Percentiles rank a stretch among this genome's conserved stretches.
Conservation (phyloP, 2,329 filamentous ascomycete genomes). For the Fusarium sp. region DNA sequence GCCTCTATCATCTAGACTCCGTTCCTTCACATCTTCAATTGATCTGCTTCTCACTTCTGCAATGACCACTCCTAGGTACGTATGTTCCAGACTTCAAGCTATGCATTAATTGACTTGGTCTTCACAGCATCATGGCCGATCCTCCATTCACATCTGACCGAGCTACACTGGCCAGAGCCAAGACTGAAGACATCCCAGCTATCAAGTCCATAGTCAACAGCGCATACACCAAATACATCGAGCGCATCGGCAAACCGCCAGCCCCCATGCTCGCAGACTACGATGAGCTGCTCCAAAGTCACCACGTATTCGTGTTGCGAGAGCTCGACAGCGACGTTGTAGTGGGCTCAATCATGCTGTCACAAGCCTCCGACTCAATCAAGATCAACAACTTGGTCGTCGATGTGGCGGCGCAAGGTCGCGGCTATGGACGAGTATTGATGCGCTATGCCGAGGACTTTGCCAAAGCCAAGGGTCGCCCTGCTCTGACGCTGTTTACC, state of each 20-base stretch:
- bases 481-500: constrained; percentile 51
- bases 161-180: constrained; percentile 10
- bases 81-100: background rate
- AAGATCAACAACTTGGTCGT: constrained; percentile 50
- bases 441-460: constrained; percentile 52
- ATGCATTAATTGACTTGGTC: background rate
- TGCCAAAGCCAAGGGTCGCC: constrained; percentile 41
- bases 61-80: background rate
- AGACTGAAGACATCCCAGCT: constrained; percentile 42
- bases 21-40: background rate
- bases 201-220: constrained; percentile 51
- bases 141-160: background rate
- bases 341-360: constrained; percentile 51
- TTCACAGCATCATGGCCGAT: background rate
- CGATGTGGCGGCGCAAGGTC: constrained; percentile 50
- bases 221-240: constrained; percentile 54
- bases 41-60: rapidly evolving
- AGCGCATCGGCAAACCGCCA: constrained; percentile 54
- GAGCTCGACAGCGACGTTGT: constrained; percentile 9
- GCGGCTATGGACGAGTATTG: constrained; percentile 52
- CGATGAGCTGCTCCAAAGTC: constrained; percentile 43
- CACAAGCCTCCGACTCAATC: constrained; percentile 37
- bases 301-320: constrained; percentile 47
- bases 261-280: constrained; percentile 58
- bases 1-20: background rate